Evolutionary conservation across 495 filamentous ascomycete species (phyloP).

Genomic region (Hypoxylon perforatum): DNA sequence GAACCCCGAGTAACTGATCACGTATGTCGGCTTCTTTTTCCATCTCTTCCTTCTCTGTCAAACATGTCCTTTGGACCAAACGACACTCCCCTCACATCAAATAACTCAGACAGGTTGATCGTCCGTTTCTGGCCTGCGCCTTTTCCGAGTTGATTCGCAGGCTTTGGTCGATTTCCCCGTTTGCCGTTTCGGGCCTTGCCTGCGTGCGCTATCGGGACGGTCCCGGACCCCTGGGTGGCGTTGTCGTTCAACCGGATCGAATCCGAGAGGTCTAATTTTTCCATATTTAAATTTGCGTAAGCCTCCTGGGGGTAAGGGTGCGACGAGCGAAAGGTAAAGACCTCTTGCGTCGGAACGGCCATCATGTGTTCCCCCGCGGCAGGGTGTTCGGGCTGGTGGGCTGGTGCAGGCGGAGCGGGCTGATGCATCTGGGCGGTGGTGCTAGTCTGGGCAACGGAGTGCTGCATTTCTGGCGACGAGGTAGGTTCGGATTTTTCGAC

Average conservation of each 20-base stretch:
- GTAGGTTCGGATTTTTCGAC: constrained; percentile 62
- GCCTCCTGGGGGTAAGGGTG: constrained; percentile 76
- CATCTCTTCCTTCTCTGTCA: constrained; percentile 75
- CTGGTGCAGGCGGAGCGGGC: constrained; percentile 52
- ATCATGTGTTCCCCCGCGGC: constrained; percentile 44
- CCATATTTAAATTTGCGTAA: constrained; percentile 69
- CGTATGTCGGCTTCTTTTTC: constrained; percentile 77
- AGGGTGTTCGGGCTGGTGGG: constrained; percentile 43
- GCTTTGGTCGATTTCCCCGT: constrained; percentile 50
- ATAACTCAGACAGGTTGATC: constrained; percentile 80
- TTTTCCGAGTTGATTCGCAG: constrained; percentile 60
- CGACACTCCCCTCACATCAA: constrained; percentile 76
- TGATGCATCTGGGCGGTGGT: constrained; percentile 48
- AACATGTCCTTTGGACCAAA: constrained; percentile 70
- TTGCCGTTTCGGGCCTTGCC: constrained; percentile 45
- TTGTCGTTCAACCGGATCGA: constrained; percentile 43
- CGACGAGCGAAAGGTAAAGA: constrained; percentile 79
- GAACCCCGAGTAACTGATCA: constrained; percentile 47
- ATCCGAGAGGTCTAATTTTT: constrained; percentile 63
- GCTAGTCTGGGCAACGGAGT: constrained; percentile 56
- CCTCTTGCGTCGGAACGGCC: constrained; percentile 54
- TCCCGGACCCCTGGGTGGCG: constrained; percentile 45
- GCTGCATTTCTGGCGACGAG: constrained; percentile 71
- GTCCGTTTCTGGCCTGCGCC: constrained; percentile 83
- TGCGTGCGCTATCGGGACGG: constrained; percentile 46